Conservation (phyloP, 345 rosid species). For the Gossypium rotundifolium region DNA sequence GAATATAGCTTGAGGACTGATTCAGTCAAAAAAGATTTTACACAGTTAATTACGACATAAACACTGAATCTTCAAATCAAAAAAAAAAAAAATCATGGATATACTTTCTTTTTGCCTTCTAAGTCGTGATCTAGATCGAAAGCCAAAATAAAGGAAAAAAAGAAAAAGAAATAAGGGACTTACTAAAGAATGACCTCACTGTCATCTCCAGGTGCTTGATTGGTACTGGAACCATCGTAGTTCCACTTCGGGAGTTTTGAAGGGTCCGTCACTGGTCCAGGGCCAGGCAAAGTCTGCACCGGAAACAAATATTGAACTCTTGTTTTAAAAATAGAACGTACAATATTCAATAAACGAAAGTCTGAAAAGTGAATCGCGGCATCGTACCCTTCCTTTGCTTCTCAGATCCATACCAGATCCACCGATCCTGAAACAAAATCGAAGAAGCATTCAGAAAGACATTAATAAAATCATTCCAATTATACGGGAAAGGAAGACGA, state of each 20-base stretch:
- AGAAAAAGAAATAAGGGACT: slow-evolving; percentile 15
- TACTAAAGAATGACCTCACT: slow-evolving; percentile 77
- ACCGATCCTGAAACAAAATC: slow-evolving; percentile 43
- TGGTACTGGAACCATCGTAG: slow-evolving; percentile 76
- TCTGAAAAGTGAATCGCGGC: not conserved
- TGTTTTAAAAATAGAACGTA: not conserved
- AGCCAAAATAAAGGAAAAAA: not conserved
- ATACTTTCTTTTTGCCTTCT: not conserved
- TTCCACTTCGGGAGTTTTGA: slow-evolving; percentile 73
- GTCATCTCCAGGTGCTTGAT: slow-evolving; percentile 71
- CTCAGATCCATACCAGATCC: slow-evolving; percentile 79
- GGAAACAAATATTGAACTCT: not conserved
- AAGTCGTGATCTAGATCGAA: not conserved
- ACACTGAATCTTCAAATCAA: not conserved
- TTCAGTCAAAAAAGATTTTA: not conserved
- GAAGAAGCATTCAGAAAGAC: not conserved
- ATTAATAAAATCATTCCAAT: too few relatives aligned
- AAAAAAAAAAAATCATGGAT: not conserved
- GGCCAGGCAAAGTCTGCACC: slow-evolving; percentile 52
- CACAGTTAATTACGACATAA: too few relatives aligned
- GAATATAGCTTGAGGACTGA: slow-evolving; percentile 66
- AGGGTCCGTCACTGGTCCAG: slow-evolving; percentile 55
- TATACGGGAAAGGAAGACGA: too few relatives aligned
- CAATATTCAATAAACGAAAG: not conserved
- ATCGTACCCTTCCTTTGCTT: slow-evolving; percentile 64